Evolutionary conservation across 208 protist genomes (phyloP).

Genomic region (Spongospora subterranea): DNA sequence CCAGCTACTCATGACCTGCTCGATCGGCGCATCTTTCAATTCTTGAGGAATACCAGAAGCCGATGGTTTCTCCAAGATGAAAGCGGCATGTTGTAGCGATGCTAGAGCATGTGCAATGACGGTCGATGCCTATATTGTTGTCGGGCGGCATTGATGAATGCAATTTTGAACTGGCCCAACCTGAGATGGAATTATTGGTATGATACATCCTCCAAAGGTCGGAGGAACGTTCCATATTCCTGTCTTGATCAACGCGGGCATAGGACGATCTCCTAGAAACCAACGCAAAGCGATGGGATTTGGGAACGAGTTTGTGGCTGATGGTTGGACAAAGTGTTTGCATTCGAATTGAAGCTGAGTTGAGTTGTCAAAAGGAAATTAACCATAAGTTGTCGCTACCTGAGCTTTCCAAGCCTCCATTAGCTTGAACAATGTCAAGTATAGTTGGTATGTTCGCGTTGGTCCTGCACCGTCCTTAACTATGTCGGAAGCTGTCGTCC

Average conservation of each 20-base stretch:
- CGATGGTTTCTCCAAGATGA: conserved; percentile 21
- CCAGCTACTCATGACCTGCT: neutral
- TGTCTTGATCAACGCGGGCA: neutral
- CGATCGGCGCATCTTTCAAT: neutral
- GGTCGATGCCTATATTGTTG: neutral
- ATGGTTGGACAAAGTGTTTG: too few relatives aligned
- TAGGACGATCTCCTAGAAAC: neutral
- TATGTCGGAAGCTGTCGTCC: neutral
- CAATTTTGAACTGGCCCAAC: neutral
- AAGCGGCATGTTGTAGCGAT: conserved; percentile 32
- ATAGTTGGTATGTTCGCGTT: neutral
- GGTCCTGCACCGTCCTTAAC: neutral
- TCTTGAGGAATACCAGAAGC: neutral
- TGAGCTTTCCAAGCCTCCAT: neutral
- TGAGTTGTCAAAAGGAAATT: neutral
- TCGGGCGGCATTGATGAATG: neutral
- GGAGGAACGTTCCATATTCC: neutral
- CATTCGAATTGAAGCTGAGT: too few relatives aligned
- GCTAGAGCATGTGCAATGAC: conserved; percentile 22
- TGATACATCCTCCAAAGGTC: neutral
- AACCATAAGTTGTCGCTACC: neutral
- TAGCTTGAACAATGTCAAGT: neutral
- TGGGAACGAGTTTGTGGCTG: too few relatives aligned
- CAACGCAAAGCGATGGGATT: neutral
- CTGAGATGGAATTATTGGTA: conserved; percentile 11